A percentile compares a stretch with the other conserved stretches of the same genome.
These are phyloP conservation scores for Albophoma yamanashiensis DNA, from an alignment of 2,329 filamentous ascomycete species.

Conservation along the genomic window DNA sequence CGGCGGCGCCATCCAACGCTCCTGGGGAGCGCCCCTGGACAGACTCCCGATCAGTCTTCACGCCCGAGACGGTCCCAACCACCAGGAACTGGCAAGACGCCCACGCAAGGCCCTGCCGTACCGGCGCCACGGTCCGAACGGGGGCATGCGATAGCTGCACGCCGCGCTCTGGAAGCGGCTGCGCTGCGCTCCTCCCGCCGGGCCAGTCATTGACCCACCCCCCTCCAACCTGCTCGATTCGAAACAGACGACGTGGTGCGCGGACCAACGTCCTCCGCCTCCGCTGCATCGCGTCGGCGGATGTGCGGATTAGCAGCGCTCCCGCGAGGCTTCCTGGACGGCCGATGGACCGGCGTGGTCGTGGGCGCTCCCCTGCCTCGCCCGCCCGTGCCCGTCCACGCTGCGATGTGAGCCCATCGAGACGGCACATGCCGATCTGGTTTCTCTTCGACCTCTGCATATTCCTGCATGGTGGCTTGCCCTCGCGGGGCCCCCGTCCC, in stretches of 20 bases:
- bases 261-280: background rate
- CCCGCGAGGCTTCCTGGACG: background rate
- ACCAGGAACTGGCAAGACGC: background rate
- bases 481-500: background rate
- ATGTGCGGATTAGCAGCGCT: background rate
- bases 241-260: background rate
- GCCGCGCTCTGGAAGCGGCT: background rate
- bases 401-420: background rate
- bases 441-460: background rate
- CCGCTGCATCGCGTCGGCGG: background rate
- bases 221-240: background rate
- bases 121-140: background rate
- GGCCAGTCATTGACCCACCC: background rate
- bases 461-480: background rate
- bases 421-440: background rate
- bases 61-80: background rate
- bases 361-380: background rate
- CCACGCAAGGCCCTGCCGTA: background rate
- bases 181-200: background rate
- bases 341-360: background rate
- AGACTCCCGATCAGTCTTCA: background rate
- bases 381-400: background rate
- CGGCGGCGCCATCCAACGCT: background rate
- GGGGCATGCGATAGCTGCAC: background rate
- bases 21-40: background rate